Base-by-base conservation (phyloP, 2,329 filamentous ascomycete species). In the Scorias spongiosa region DNA sequence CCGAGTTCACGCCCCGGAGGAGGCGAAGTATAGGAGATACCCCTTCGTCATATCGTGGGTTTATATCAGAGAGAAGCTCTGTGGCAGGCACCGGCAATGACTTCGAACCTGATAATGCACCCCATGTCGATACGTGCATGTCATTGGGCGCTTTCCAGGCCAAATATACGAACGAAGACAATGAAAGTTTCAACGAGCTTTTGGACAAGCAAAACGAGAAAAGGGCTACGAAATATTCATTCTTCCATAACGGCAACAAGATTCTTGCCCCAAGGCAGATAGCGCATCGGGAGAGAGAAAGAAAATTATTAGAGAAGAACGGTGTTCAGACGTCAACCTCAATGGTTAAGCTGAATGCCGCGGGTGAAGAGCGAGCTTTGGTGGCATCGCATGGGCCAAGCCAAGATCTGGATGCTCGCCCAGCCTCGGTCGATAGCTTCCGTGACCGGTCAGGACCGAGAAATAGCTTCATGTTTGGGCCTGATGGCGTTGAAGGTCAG, bases 151-250 rank as follows among this genome's bases (percentile, higher is more conserved):
- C 80, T 1, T 98, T 95, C 56, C 91, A 98, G 58, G 75, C 83
- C 2, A 89, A 84, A 52, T 96, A 95, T 65, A 98, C 89, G 1
- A 94, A 86, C 57, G 91, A 98, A 63, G 91, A 98, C 61, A 96
- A 96, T 58, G 91, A 95, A 59, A 93, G 84, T 54, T 96, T 98
- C 67, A 93, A 94, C 63, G 82, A 81, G 54, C 71, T 98, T 1
- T 69, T 96, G 26, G 91, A 98, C 65, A 84, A 80, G 56, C 86
- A 95, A 57, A 98, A 95, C 57, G 73, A 80, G 48, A 89, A 87
- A 60, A 76, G 74, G 42, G 80, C 83, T 0, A 81, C 88, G 56
- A 93, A 89, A 55, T 84, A 94, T 57, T 78, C 79, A 1, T 95
- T 89, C 83, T 69, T 96, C 39, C 93, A 87, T 78, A 74, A 78